Base-by-base conservation (phyloP, 768 basidiomycete genomes). In the Auricularia sp. region DNA sequence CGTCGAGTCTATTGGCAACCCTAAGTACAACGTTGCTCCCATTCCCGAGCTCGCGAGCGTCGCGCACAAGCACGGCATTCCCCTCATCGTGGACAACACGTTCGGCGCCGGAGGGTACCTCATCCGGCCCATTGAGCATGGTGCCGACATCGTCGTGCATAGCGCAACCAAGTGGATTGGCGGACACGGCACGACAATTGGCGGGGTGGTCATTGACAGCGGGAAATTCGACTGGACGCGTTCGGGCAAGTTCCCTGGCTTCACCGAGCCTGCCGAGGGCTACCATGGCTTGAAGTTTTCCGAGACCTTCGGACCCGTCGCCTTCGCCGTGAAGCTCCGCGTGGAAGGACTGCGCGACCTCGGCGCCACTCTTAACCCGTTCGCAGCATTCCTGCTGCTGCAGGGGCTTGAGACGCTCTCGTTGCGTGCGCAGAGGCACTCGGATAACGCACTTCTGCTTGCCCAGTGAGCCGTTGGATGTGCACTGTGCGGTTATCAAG, bases 141-240 rank as follows among this genome's bases (percentile, higher is more conserved):
- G 91, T 14, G 90, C 91, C 0, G 89, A 93, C 68, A 89, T 92
- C 65, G 78, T 92, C 65, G 86, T 90, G 18, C 86, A 91, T 72
- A 88, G 85, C 62, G 88, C 88, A 0, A 91, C 90, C 1, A 92
- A 93, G 70, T 93, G 90, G 91, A 90, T 92, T 39, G 86, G 87
- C 13, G 87, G 88, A 0, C 89, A 90, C 66, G 90, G 91, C 36
- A 91, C 86, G 0, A 88, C 87, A 29, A 89, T 93, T 59, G 89
- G 80, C 3, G 91, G 90, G 51, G 83, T 90, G 35, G 77, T 93
- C 65, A 74, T 92, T 59, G 89, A 91, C 72, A 81, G 82, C 8
- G 89, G 89, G 82, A 88, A 87, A 64, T 92, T 91, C 70, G 85
- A 90, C 77, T 90, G 87, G 87, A 75, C 78, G 2, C 77, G 73